Percentiles rank a stretch among this genome's conserved stretches.
These are phyloP conservation scores for Podospora bellae-mahoneyi DNA, from an alignment of 495 filamentous ascomycete genomes.

Conservation along the genomic window DNA sequence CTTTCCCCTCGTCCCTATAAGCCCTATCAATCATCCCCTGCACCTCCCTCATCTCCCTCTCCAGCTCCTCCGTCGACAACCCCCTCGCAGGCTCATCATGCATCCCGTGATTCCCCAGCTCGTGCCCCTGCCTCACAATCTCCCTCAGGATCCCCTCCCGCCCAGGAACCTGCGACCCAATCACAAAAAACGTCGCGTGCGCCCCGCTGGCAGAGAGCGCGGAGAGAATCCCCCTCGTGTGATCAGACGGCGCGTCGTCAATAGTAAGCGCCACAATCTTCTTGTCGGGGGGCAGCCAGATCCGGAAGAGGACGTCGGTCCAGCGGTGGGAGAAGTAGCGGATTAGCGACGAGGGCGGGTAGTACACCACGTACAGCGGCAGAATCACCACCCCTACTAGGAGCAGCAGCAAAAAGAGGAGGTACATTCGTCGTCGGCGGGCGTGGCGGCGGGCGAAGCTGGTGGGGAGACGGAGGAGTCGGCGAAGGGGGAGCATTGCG, in stretches of 20 bases:
- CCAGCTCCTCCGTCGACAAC: slow-evolving; percentile 41
- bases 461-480: slow-evolving; percentile 45
- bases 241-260: slow-evolving; percentile 74
- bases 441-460: slow-evolving; percentile 46
- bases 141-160: slow-evolving; percentile 56
- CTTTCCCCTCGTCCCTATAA: slow-evolving; percentile 46
- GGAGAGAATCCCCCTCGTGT: slow-evolving; percentile 68
- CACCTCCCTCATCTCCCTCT: slow-evolving; percentile 44
- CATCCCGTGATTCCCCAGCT: slow-evolving; percentile 85
- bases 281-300: slow-evolving; percentile 47
- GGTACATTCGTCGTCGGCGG: slow-evolving; percentile 52
- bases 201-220: slow-evolving; percentile 56
- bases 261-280: slow-evolving; percentile 76
- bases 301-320: slow-evolving; percentile 73
- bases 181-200: slow-evolving; percentile 73
- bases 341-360: slow-evolving; percentile 66
- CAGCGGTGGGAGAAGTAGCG: slow-evolving; percentile 62
- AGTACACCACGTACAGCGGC: slow-evolving; percentile 68
- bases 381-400: slow-evolving; percentile 45
- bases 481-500: slow-evolving; percentile 35
- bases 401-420: slow-evolving; percentile 51
- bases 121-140: slow-evolving; percentile 61
- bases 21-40: slow-evolving; percentile 49
- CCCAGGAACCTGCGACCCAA: slow-evolving; percentile 68
- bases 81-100: slow-evolving; percentile 66